phyloP scores from a whole-genome alignment of 306 rosid genomes.

The Leucaena leucocephala region DNA sequence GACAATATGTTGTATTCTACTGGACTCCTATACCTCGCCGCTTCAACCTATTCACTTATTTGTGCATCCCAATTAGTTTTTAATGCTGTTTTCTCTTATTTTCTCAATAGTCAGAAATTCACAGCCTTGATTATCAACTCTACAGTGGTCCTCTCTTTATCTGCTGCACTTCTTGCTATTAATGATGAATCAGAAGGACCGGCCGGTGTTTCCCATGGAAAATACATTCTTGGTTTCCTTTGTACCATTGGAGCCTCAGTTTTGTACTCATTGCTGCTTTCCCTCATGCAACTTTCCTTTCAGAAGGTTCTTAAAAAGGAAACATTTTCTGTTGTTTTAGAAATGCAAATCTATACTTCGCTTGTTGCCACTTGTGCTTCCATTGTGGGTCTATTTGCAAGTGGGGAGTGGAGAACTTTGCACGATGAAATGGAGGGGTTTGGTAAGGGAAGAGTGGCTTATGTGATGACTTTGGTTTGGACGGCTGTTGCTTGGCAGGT shows the following conservation, averaged over 20 bases:
- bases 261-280: constrained; percentile 75
- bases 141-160: constrained; percentile 64
- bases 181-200: constrained; percentile 66
- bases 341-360: constrained; percentile 89
- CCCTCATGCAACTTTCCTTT: constrained; percentile 83
- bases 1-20: constrained; percentile 81
- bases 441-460: constrained; percentile 60
- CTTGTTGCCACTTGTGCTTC: constrained; percentile 74
- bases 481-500: constrained; percentile 86
- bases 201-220: constrained; percentile 46
- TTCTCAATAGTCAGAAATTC: constrained; percentile 84
- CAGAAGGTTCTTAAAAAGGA: constrained; percentile 78
- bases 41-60: constrained; percentile 87
- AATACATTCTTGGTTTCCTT: constrained; percentile 66
- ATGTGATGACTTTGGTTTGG: constrained; percentile 76
- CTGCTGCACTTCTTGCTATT: constrained; percentile 74
- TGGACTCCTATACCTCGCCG: constrained; percentile 86
- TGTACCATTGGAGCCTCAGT: constrained; percentile 86
- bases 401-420: constrained; percentile 79
- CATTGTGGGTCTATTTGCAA: constrained; percentile 66
- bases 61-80: constrained; percentile 88
- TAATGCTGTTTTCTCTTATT: constrained; percentile 84
- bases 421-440: constrained; percentile 70
- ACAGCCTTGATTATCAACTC: constrained; percentile 73
- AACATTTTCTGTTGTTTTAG: constrained; percentile 81